Conservation (phyloP, 257 asterid genomes). For the Solanum clarkiae region DNA sequence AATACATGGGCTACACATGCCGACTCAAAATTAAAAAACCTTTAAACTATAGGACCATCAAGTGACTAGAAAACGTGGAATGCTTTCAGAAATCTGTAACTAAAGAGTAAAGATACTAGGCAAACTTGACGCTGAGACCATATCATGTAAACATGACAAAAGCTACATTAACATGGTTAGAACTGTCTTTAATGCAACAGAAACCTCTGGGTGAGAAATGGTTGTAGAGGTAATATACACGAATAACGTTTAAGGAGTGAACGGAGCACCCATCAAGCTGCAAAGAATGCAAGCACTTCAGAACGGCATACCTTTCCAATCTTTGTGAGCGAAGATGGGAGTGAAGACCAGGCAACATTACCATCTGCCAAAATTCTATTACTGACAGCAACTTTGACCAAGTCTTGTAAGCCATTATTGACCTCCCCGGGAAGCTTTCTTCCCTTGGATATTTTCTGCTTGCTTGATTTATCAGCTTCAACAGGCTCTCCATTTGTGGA, state of each 20-base stretch:
- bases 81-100: background rate
- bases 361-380: slow-evolving; percentile 57
- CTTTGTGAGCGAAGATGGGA: slow-evolving; percentile 76
- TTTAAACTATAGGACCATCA: background rate
- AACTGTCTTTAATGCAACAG: background rate
- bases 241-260: background rate
- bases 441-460: slow-evolving; percentile 33
- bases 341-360: slow-evolving; percentile 66
- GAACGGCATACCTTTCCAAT: slow-evolving; percentile 64
- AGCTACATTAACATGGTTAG: background rate
- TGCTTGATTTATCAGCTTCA: slow-evolving; percentile 33
- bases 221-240: background rate
- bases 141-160: background rate
- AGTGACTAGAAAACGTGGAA: background rate
- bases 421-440: slow-evolving; percentile 50
- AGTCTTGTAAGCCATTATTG: slow-evolving; percentile 49
- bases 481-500: slow-evolving; percentile 31
- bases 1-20: background rate
- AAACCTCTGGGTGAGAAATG: background rate
- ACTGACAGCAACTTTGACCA: slow-evolving; percentile 61
- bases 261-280: background rate
- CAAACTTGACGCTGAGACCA: background rate
- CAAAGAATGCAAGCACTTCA: background rate
- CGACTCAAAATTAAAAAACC: background rate
- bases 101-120: background rate